Evolutionary conservation across 495 filamentous ascomycete species (phyloP), one percentile per base, ranked within the genome.

Genomic region (Hypoxylon lienhwacheense): DNA sequence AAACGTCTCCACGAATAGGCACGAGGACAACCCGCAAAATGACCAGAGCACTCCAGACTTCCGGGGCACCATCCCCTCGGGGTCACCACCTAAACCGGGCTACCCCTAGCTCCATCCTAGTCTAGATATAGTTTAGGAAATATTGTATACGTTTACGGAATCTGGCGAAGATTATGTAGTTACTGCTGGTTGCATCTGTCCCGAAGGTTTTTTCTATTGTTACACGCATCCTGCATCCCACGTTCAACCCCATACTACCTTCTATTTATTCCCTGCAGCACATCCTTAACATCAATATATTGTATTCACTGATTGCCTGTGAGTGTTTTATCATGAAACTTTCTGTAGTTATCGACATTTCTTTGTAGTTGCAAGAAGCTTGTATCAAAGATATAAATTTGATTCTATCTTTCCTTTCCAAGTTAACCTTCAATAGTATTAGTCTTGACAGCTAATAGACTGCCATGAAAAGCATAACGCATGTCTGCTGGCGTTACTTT

Each of bases 1-100:
- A 46, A 33, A 29, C 21, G 57, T 55, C 57, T 51, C 57, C 57
- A 61, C 32, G 57, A 17, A 8, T 10, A 45, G 10, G 33, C 57
- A 61, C 57, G 57, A 51, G 57, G 51, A 2, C 41, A 52, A 52
- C 58, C 51, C 58, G 46, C 58, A 61, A 55, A 47, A 52, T 35
- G 40, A 24, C 42, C 34, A 61, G 57, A 61, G 39, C 57, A 61
- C 57, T 55, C 57, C 51, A 61, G 57, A 21, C 51, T 36, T 34
- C 50, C 12, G 24, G 28, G 15, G 12, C 45, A n/a, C 34, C 20
- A 47, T 55, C 52, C 52, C 58, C 51, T 55, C 47, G 58, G 52
- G 58, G 52, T 55, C 39, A 33, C 15, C 24, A 42, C 16, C 50
- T 40, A 34, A 19, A 47, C 15, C 28, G 28, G 17, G 57, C 28